Evolutionary conservation across 495 filamentous ascomycete species (phyloP).

Genomic region (Hyaloscypha hepaticicola): DNA sequence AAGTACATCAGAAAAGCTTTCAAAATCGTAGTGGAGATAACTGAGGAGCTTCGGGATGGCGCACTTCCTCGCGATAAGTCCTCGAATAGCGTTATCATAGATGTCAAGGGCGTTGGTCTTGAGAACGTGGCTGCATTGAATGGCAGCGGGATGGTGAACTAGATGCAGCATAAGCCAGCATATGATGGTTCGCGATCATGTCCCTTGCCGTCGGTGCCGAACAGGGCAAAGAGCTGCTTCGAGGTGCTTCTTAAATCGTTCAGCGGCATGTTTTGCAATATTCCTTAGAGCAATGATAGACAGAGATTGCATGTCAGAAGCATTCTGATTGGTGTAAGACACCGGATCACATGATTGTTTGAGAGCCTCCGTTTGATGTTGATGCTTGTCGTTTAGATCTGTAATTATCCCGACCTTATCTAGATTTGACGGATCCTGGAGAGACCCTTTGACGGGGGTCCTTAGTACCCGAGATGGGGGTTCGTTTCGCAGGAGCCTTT

Average conservation of each 20-base stretch:
- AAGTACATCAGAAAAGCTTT: constrained; percentile 73
- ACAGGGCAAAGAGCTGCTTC: not conserved
- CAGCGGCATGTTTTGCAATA: not conserved
- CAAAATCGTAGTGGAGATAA: constrained; percentile 67
- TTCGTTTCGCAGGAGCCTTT: not conserved
- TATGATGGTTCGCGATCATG: no score
- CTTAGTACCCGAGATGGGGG: not conserved
- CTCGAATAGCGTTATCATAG: constrained; percentile 10
- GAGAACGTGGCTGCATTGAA: constrained; percentile 12
- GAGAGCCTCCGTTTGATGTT: not conserved
- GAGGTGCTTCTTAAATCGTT: not conserved
- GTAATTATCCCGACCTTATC: constrained; percentile 1
- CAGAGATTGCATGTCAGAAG: not conserved
- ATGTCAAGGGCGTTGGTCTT: constrained; percentile 16
- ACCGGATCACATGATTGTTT: not conserved
- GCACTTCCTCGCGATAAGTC: not conserved
- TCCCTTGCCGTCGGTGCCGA: not conserved
- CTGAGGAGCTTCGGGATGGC: constrained; percentile 53
- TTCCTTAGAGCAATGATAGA: not conserved
- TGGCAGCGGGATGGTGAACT: not conserved
- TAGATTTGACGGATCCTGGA: not conserved
- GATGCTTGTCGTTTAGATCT: not conserved
- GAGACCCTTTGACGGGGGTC: not conserved
- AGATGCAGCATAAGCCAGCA: not conserved
- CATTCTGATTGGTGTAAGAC: constrained; percentile 3